Base-by-base conservation (phyloP, 495 filamentous ascomycete genomes). In the Lophium mytilinum region DNA sequence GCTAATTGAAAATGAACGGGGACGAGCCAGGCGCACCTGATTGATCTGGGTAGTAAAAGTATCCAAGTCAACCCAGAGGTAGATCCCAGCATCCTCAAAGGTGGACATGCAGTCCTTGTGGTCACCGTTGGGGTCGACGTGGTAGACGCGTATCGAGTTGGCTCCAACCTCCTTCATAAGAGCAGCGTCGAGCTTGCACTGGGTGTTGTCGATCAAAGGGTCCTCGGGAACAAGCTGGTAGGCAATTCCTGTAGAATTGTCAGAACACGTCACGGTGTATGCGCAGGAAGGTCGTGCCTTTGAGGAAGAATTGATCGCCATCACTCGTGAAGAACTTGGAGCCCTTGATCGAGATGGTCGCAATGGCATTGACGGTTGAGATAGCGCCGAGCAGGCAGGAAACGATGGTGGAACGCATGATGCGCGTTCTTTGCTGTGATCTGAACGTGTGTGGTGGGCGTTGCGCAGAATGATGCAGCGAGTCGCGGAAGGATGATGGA, bases 111-210 rank as follows among this genome's bases (percentile, higher is more conserved):
- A 96, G 37, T 79, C 85, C 54, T 78, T 70, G 70, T 95, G 89
- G 63, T 92, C 76, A 30, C 64, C 79, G 15, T 67, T 65, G 3
- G 87, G 68, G 62, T 92, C 85, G 52, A 94, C 90, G 66, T 94
- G 90, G 71, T 95, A 95, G 43, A 94, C 87, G 43, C 90, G 88
- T 65, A 95, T 91, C 17, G 86, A 75, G 68, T 95, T 95, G 69
- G 87, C 78, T 54, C 88, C 88, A 46, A 95, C 70, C 37, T 82
- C 80, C 65, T 87, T 73, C 90, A 95, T 95, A 52, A 88, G 78
- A 15, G 71, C 69, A 40, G 86, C 83, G 74, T 95, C 90, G 46
- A 83, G 83, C 60, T 77, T 71, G 74, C 90, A 95, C 78, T 95
- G 90, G 37, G 76, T 77, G 39, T 77, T 78, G 67, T 93, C 78